Evolutionary conservation across 257 asterid genomes (phyloP).

Genomic region (Petrea volubilis): DNA sequence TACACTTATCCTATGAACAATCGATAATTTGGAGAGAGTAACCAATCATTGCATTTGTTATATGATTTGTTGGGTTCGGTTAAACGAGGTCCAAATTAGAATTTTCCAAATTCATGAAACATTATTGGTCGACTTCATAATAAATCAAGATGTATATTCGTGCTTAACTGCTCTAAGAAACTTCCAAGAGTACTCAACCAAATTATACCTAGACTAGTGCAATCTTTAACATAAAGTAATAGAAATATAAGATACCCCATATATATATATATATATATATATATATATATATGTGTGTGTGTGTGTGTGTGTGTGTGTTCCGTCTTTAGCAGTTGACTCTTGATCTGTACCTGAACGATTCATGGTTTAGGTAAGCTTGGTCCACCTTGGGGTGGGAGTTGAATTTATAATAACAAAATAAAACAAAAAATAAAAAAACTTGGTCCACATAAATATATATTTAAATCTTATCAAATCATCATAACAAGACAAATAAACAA

Average conservation of each 20-base stretch:
- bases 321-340: constrained; percentile 66
- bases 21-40: no score
- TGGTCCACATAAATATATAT: constrained; percentile 14
- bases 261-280: no score
- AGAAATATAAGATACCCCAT: not conserved
- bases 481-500: constrained; percentile 29
- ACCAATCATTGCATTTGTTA: no score
- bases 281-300: no score
- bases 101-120: not conserved
- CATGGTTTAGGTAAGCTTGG: constrained; percentile 63
- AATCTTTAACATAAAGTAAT: constrained; percentile 1
- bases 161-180: constrained; percentile 26
- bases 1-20: no score
- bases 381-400: no score
- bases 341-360: constrained; percentile 39
- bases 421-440: not conserved
- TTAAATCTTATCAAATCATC: constrained; percentile 26
- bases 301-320: not conserved
- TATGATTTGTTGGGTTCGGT: no score
- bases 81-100: no score
- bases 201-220: constrained; percentile 11
- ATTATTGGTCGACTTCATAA: not conserved
- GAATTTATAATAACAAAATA: not conserved
- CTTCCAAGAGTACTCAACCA: not conserved
- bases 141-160: not conserved